Evolutionary conservation across 2,329 filamentous ascomycete genomes (phyloP).

Genomic region (Escovopsis sp.): DNA sequence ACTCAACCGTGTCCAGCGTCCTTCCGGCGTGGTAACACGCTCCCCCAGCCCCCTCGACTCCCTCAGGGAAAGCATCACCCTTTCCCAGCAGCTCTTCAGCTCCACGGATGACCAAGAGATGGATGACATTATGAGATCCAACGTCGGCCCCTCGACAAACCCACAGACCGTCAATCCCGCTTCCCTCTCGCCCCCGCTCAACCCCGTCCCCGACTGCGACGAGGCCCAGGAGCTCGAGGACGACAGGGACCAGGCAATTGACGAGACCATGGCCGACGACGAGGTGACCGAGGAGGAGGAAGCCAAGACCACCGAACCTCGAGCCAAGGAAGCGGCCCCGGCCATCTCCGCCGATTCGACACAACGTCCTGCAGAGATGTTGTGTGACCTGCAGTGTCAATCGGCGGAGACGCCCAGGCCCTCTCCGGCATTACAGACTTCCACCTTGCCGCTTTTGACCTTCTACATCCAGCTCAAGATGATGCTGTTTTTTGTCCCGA

Average conservation of each 20-base stretch:
- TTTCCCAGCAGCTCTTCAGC: conserved; percentile 44
- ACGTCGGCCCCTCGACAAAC: conserved; percentile 5
- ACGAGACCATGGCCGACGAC: neutral
- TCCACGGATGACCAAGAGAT: conserved; percentile 27
- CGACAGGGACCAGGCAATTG: neutral
- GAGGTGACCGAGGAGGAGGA: neutral
- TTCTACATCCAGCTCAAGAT: conserved; percentile 40
- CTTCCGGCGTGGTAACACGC: conserved; percentile 25
- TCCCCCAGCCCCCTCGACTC: conserved; percentile 27
- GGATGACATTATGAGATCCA: conserved; percentile 26
- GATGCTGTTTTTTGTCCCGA: conserved; percentile 51
- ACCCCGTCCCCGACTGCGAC: conserved; percentile 32
- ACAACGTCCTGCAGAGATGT: conserved; percentile 99
- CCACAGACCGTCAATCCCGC: conserved; percentile 44
- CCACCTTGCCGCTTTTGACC: conserved; percentile 22
- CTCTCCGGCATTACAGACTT: conserved; percentile 28
- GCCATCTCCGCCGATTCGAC: conserved; percentile 65
- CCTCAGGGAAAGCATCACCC: conserved; percentile 32
- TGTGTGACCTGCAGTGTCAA: conserved; percentile 99
- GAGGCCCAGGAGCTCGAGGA: conserved; percentile 13
- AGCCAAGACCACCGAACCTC: conserved; percentile 8
- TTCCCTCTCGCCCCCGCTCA: conserved; percentile 42
- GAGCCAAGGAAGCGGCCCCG: conserved; percentile 12
- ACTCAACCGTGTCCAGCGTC: conserved; percentile 32
- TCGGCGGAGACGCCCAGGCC: conserved; percentile 47